These are phyloP conservation scores for Cordyceps militaris DNA, from an alignment of 2,329 filamentous ascomycete species.

Conservation along the genomic window DNA sequence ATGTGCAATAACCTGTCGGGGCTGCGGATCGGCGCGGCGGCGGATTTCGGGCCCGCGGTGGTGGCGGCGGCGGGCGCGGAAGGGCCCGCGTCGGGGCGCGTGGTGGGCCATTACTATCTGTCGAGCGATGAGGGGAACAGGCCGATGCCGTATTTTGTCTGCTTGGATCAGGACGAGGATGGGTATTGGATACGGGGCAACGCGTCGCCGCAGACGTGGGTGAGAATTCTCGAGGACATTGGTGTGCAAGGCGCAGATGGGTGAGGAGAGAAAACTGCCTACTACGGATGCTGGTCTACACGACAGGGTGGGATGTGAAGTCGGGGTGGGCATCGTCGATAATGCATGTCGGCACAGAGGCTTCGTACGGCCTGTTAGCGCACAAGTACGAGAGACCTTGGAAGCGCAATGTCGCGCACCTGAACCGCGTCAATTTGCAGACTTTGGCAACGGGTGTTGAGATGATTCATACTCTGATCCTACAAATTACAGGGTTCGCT, in stretches of 20 bases:
- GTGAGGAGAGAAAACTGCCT: neutral
- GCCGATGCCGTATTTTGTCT: neutral
- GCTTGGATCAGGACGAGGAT: neutral
- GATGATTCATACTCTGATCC: too few relatives aligned
- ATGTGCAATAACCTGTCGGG: constrained; percentile 4
- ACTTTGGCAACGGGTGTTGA: too few relatives aligned
- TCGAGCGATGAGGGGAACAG: neutral
- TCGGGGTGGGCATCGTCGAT: too few relatives aligned
- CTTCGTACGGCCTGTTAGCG: too few relatives aligned
- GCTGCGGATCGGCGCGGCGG: neutral
- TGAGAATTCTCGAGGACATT: neutral
- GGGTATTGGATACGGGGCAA: neutral
- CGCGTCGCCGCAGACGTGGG: neutral
- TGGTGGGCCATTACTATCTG: constrained; percentile 1
- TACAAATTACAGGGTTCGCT: too few relatives aligned
- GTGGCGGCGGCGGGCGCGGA: neutral
- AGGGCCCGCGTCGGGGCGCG: neutral
- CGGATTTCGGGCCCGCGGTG: neutral
- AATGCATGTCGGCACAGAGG: too few relatives aligned
- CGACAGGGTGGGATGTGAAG: too few relatives aligned
- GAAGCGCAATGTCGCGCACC: too few relatives aligned
- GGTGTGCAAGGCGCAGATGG: neutral
- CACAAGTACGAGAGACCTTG: too few relatives aligned
- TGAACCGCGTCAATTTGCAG: too few relatives aligned
- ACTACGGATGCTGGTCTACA: too few relatives aligned